phyloP scores from a whole-genome alignment of 495 filamentous ascomycete species.

The Peziza echinospora region DNA sequence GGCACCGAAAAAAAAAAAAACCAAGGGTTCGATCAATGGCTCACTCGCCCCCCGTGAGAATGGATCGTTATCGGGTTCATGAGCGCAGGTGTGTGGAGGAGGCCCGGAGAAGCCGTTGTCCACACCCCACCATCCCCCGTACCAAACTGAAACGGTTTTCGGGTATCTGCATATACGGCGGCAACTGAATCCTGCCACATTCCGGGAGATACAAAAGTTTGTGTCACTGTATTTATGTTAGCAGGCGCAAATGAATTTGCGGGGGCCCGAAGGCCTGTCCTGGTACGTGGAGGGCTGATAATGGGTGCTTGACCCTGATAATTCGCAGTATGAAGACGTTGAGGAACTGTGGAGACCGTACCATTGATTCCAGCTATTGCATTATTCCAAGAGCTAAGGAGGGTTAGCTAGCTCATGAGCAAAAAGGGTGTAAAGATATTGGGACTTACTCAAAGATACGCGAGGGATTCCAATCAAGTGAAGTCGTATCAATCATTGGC shows the following conservation, averaged over 20 bases:
- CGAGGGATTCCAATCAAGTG: conserved; percentile 66
- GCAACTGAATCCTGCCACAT: conserved; percentile 97
- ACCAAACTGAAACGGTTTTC: conserved; percentile 19
- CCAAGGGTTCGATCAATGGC: too few relatives aligned
- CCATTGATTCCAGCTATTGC: conserved; percentile 19
- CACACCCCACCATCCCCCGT: conserved; percentile 11
- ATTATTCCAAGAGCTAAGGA: conserved; percentile 18
- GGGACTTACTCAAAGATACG: conserved; percentile 74
- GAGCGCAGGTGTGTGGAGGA: neutral
- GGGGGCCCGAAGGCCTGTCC: conserved; percentile 18
- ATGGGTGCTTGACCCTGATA: conserved; percentile 14
- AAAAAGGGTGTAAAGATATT: neutral
- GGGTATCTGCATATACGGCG: conserved; percentile 35
- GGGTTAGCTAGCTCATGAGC: neutral
- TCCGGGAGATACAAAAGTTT: conserved; percentile 61
- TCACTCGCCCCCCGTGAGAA: too few relatives aligned
- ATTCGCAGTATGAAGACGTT: neutral
- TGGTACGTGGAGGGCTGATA: neutral
- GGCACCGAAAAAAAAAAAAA: too few relatives aligned
- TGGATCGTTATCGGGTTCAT: neutral
- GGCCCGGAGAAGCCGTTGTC: neutral
- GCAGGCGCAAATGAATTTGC: conserved; percentile 19
- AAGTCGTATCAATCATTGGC: conserved; percentile 26
- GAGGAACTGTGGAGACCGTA: conserved; percentile 6
- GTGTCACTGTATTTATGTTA: neutral